Evolutionary conservation across 352 stramenopile species (phyloP).

Genomic region (Globisporangium megalacanthum): DNA sequence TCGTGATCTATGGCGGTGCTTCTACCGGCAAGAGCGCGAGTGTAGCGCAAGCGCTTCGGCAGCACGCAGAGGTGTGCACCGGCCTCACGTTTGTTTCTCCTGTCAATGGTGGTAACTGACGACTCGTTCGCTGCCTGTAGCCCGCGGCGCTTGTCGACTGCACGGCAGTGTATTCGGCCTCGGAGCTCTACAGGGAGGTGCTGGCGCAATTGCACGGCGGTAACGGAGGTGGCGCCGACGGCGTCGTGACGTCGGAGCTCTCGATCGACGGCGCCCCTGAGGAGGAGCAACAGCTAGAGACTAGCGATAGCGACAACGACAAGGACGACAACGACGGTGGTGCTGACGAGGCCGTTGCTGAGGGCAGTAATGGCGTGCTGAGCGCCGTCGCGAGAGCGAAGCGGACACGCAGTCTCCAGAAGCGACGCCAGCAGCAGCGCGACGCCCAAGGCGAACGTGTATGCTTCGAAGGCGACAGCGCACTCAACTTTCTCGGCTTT

Average conservation of each 20-base stretch:
- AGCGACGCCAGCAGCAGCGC: conserved; percentile 6
- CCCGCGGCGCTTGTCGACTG: conserved; percentile 63
- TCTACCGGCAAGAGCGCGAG: conserved; percentile 72
- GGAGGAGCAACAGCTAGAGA: conserved; percentile 3
- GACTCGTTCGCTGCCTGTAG: neutral
- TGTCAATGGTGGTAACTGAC: no score
- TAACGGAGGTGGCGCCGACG: neutral
- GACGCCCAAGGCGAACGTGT: conserved; percentile 10
- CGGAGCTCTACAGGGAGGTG: conserved; percentile 70
- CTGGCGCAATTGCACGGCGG: conserved; percentile 44
- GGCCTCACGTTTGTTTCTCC: no score
- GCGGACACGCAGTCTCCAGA: neutral
- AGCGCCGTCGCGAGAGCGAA: neutral
- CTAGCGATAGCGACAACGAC: neutral
- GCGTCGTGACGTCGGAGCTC: neutral
- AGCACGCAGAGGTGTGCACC: conserved; percentile 9
- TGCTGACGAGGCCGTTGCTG: neutral
- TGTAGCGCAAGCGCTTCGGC: conserved; percentile 36
- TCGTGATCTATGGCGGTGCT: conserved; percentile 67
- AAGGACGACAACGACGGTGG: neutral
- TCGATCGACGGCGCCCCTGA: conserved; percentile 8
- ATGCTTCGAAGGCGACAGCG: conserved; percentile 30
- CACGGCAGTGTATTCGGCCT: conserved; percentile 53
- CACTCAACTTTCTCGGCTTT: conserved; percentile 69
- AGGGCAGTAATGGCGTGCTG: neutral